Evolutionary conservation across 75 land plant species (phyloP), one percentile per base, ranked within the genome.

Genomic region (Cunninghamia lanceolata): DNA sequence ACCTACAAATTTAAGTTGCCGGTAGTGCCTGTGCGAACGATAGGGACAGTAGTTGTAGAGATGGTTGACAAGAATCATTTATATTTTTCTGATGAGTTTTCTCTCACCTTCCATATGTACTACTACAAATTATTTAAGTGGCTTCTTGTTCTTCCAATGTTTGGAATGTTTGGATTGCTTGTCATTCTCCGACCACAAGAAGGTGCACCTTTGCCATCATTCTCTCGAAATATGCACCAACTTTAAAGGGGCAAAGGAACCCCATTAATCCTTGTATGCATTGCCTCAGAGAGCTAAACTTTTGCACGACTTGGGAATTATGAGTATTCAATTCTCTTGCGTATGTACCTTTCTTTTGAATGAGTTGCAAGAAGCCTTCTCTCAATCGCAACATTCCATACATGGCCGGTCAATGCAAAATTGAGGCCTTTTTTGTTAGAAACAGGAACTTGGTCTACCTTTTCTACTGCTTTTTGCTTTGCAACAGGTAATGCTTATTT

Each of bases 81-180:
- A 13, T 89, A 96, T 86, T 98, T 94, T 86, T 93, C 93, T 35
- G 99, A 98, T 85, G 99, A 98, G 40, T 98, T 94, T 87, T 91
- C 99, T 38, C 96, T 98, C 4, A 96, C 97, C 28, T 98, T 98
- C 85, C 99, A 98, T 78, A 96, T 95, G 99, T 91, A 96, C 84
- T 98, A 96, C 86, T 94, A 98, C 86, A 94, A 95, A 50, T 89
- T 98, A n/a, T 88, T 98, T 83, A 98, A 98, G 86, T 98, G 99
- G 99, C 91, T 98, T 45, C 84, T 98, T 21, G 92, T 93, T 75
- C 92, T 98, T 42, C 99, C 99, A 83, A 92, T 98, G 95, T 85
- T 98, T 42, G 99, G 99, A 70, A 98, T 98, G 99, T 93, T 95
- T 86, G 92, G 92, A 38, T 82, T 96, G 53, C 92, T 98, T 73